Conservation (phyloP, 495 filamentous ascomycete species). For the Aspergillus sclerotiicarbonarius region DNA sequence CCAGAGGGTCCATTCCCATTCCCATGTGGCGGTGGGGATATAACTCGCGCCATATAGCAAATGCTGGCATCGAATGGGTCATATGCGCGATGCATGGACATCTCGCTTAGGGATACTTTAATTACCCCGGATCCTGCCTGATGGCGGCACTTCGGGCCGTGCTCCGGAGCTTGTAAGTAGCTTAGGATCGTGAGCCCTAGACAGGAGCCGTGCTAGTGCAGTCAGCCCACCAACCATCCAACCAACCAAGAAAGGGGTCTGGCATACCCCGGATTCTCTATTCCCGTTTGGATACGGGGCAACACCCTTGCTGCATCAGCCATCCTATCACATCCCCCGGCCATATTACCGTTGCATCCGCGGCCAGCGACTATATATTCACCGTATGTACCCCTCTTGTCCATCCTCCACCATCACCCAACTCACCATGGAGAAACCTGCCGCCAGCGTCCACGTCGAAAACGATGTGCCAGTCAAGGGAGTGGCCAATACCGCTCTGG, state of each 20-base stretch:
- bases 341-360: neutral
- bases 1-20: too few relatives aligned
- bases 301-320: conserved; percentile 4
- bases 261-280: conserved; percentile 5
- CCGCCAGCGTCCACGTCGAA: conserved; percentile 9
- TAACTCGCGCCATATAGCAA: too few relatives aligned
- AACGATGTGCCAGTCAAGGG: conserved; percentile 16
- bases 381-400: neutral
- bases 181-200: too few relatives aligned
- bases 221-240: neutral
- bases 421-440: conserved; percentile 15
- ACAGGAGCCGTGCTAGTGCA: too few relatives aligned
- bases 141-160: conserved; percentile 2
- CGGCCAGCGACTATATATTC: neutral
- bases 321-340: neutral
- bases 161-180: too few relatives aligned
- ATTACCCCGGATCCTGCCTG: neutral
- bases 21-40: too few relatives aligned
- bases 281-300: conserved; percentile 3
- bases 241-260: neutral
- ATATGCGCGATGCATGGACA: too few relatives aligned
- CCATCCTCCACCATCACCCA: neutral
- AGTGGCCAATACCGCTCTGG: conserved; percentile 32
- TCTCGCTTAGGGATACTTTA: neutral
- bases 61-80: too few relatives aligned